These are phyloP conservation scores for Nannochloropsis oceanica DNA, from an alignment of 108 stramenopile species.

Conservation along the genomic window DNA sequence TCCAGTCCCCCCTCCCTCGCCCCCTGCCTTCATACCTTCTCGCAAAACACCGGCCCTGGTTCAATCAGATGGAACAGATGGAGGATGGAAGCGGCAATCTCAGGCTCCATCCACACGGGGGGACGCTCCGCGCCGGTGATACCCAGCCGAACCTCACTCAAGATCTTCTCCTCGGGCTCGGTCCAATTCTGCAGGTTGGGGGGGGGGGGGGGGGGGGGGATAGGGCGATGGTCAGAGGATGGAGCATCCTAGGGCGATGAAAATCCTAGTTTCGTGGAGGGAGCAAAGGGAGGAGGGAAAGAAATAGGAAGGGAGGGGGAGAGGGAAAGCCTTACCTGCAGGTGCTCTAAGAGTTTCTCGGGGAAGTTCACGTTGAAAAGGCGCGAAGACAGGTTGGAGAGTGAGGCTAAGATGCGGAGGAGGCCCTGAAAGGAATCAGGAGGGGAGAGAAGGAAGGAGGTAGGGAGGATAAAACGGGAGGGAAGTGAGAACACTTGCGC, in stretches of 20 bases:
- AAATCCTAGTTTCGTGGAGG: neutral
- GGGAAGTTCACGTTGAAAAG: neutral
- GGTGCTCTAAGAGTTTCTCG: neutral
- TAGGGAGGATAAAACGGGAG: neutral
- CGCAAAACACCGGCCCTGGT: neutral
- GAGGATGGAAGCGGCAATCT: conserved; percentile 24
- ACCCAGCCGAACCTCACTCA: neutral
- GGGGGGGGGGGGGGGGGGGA: neutral
- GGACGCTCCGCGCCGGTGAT: neutral
- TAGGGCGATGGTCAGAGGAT: neutral
- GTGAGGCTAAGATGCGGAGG: neutral
- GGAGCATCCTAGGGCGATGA: neutral
- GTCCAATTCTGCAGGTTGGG: neutral
- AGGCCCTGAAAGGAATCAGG: neutral
- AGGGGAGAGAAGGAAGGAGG: neutral
- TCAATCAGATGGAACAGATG: conserved; percentile 25
- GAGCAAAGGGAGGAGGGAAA: neutral
- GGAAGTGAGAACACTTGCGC: too few relatives aligned
- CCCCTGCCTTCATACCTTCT: neutral
- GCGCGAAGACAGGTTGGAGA: neutral
- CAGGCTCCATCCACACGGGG: conserved; percentile 10
- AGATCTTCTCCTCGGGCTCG: neutral
- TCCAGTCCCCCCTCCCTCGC: too few relatives aligned
- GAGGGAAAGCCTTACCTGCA: neutral
- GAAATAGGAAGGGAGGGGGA: neutral